A percentile compares a stretch with the other conserved stretches of the same genome.
These are phyloP conservation scores for Colletotrichum theobromicola DNA, from an alignment of 2,329 filamentous ascomycete genomes.

Conservation along the genomic window DNA sequence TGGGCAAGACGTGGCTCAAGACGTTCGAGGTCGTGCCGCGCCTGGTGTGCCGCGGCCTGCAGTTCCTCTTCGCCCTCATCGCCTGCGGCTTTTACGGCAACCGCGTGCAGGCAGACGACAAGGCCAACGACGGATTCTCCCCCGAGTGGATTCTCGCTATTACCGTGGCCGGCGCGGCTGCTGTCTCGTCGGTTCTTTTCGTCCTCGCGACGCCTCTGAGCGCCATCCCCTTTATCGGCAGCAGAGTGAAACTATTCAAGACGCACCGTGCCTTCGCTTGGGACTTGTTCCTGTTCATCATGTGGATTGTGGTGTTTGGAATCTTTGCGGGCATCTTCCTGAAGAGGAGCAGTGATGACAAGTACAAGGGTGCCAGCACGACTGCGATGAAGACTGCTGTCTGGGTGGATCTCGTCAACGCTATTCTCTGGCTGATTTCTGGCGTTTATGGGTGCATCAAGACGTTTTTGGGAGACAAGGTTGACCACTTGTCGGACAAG, in stretches of 20 bases:
- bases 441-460: constrained; percentile 46
- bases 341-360: constrained; percentile 56
- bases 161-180: constrained; percentile 58
- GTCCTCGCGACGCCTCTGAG: constrained; percentile 40
- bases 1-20: constrained; percentile 50
- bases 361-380: constrained; percentile 49
- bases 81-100: constrained; percentile 73
- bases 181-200: constrained; percentile 54
- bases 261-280: constrained; percentile 50
- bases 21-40: constrained; percentile 53
- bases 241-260: constrained; percentile 37
- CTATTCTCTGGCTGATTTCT: constrained; percentile 67
- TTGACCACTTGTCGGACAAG: constrained; percentile 41
- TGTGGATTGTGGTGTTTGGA: constrained; percentile 73
- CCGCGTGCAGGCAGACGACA: constrained; percentile 56
- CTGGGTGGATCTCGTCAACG: constrained; percentile 73
- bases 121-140: constrained; percentile 42
- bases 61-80: constrained; percentile 73
- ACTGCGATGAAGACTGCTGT: constrained; percentile 71
- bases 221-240: constrained; percentile 36
- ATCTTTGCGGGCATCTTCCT: constrained; percentile 77
- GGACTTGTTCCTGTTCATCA: constrained; percentile 47
- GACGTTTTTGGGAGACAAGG: constrained; percentile 46
- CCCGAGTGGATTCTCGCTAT: constrained; percentile 71
- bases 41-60: constrained; percentile 64